phyloP scores from a whole-genome alignment of 176 grass and related monocot genomes.

The Saccharum spontaneum region DNA sequence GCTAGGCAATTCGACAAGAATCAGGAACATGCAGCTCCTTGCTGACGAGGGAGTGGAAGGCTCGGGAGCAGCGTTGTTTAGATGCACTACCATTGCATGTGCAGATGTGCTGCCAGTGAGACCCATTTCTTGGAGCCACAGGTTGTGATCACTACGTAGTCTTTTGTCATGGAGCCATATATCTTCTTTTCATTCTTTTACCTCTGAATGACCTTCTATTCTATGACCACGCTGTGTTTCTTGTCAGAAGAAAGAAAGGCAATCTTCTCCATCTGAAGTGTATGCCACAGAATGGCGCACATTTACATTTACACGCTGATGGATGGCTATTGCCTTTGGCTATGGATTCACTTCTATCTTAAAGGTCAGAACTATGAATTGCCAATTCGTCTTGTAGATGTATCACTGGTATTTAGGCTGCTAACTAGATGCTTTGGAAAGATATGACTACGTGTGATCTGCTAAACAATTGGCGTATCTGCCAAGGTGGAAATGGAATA shows the following conservation, averaged over 20 bases:
- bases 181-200: not conserved
- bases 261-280: not conserved
- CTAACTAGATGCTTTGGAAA: not conserved
- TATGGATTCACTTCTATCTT: conserved; percentile 1
- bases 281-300: not conserved
- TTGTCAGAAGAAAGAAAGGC: not conserved
- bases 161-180: not conserved
- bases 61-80: not conserved
- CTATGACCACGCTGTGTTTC: not conserved
- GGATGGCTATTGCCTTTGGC: not conserved
- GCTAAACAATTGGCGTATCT: not conserved
- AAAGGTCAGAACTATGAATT: conserved; percentile 36
- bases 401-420: not conserved
- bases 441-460: not conserved
- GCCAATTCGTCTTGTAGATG: not conserved
- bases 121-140: not conserved
- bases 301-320: not conserved
- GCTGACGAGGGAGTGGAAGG: too few species aligned
- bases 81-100: not conserved
- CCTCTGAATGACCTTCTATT: not conserved
- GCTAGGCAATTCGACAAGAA: not conserved
- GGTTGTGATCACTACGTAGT: not conserved
- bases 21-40: not conserved
- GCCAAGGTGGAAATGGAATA: conserved; percentile 29
- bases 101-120: not conserved